Percentiles rank a stretch among this genome's conserved stretches.
Conservation (phyloP, 116 monocot species). For the Cymodocea nodosa region DNA sequence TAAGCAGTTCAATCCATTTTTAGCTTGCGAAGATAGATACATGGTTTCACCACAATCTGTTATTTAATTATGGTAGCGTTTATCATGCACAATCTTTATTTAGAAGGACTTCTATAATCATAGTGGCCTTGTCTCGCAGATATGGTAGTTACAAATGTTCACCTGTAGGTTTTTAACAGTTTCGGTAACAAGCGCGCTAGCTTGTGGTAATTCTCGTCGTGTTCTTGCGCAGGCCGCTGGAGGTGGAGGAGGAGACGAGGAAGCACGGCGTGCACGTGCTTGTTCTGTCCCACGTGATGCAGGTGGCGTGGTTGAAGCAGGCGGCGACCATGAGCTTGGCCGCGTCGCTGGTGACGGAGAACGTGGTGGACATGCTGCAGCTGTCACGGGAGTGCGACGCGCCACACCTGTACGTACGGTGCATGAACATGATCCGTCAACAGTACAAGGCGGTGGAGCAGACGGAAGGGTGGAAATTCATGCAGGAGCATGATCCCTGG, state of each 20-base stretch:
- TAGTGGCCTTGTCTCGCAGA: too few species aligned
- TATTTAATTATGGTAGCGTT: too few species aligned
- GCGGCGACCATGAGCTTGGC: conserved; percentile 28
- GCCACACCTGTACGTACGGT: conserved; percentile 34
- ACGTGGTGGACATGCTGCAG: conserved; percentile 46
- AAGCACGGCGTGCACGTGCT: conserved; percentile 54
- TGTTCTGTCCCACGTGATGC: conserved; percentile 55
- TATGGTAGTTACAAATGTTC: too few species aligned
- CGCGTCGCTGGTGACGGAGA: conserved; percentile 21
- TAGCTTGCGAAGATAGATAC: too few species aligned
- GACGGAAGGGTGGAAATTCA: conserved; percentile 69
- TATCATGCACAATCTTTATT: too few species aligned
- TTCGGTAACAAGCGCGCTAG: too few species aligned
- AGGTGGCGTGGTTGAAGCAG: conserved; percentile 57
- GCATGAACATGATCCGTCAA: conserved; percentile 34
- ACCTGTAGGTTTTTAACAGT: too few species aligned
- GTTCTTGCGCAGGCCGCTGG: not conserved
- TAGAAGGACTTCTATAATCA: too few species aligned
- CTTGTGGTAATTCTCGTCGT: not conserved
- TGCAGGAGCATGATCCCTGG: conserved; percentile 42
- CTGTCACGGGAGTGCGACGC: conserved; percentile 62
- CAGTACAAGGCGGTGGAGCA: conserved; percentile 38
- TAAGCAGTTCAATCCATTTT: too few species aligned
- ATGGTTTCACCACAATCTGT: too few species aligned
- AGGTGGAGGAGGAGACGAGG: conserved; percentile 29